Evolutionary conservation across 73 alveolate species (phyloP), one percentile per base, ranked within the genome.

Genomic region (Effrenium voratum): DNA sequence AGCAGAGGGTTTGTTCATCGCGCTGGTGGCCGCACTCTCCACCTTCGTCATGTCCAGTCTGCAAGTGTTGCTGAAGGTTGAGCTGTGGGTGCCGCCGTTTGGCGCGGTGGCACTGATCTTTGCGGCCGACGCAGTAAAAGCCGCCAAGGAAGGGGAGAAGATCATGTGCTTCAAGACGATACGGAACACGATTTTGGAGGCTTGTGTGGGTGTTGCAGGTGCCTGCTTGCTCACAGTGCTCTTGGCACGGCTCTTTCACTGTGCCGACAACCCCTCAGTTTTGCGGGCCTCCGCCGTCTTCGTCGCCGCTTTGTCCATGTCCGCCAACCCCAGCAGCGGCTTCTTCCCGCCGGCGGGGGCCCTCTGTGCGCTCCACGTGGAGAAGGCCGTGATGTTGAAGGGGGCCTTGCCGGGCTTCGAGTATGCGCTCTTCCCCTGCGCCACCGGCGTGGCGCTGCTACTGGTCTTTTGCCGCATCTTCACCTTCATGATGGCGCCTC

Each of bases 341-440:
- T 90, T 45, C 97, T 90, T 90, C 75, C 97, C 97, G 1, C 97
- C 97, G 2, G 97, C 97, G 34, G 97, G 97, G 6, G 97, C 97
- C 43, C 55, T 90, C 50, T 90, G 97, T 32, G 97, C 97, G 44
- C 36, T 90, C 41, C 68, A 68, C 49, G 97, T 90, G 77, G 97
- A 90, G 87, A 90, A 90, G 97, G 87, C 75, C 46, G 93, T 57
- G 79, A 24, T 59, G 0, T 38, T 57, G 13, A 30, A 49, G 46
- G 15, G 3, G 19, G 34, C 73, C 43, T 24, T 32, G 0, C 73
- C 87, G 19, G 55, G 80, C 41, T 90, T 60, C 34, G 55, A 32
- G 43, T 90, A 90, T 70, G 97, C 97, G 43, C 97, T 90, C 43
- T 90, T 90, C 87, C 97, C 97, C 24, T 90, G 97, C 38, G 97